A percentile compares a stretch with the other conserved stretches of the same genome.
These are phyloP conservation scores for Phytophthora lateralis DNA, from an alignment of 352 stramenopile genomes.

Conservation along the genomic window DNA sequence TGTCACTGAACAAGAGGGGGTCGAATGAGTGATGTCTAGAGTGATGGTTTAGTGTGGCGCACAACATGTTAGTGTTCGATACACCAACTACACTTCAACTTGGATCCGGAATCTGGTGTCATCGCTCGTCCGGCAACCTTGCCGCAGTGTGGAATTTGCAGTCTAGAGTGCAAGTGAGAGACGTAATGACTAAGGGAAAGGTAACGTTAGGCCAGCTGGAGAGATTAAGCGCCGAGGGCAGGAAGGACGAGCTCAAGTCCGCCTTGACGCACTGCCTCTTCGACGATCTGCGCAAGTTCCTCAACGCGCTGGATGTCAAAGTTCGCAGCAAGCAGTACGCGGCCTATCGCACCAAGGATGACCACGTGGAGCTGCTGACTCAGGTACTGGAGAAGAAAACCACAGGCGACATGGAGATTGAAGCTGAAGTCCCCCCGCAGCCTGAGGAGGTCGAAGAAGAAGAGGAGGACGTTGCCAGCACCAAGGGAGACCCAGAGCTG, in stretches of 20 bases:
- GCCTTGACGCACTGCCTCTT: conserved; percentile 10
- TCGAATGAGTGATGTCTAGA: conserved; percentile 10
- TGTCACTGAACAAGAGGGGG: conserved; percentile 13
- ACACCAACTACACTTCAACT: conserved; percentile 23
- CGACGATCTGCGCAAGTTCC: conserved; percentile 15
- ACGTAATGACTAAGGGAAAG: conserved; percentile 2
- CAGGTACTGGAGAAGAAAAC: conserved; percentile 7
- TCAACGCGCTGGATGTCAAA: conserved; percentile 14
- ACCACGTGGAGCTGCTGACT: conserved; percentile 12
- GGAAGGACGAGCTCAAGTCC: conserved; percentile 3
- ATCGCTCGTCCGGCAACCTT: conserved; percentile 9
- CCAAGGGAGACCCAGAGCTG: not conserved
- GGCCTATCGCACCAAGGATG: conserved; percentile 14
- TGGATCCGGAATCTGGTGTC: conserved; percentile 12
- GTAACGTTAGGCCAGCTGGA: conserved; percentile 13
- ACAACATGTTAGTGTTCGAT: not conserved
- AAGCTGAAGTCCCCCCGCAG: not conserved
- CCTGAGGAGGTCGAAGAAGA: not conserved
- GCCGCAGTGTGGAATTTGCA: conserved; percentile 8
- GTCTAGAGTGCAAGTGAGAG: not conserved
- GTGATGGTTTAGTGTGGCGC: conserved; percentile 22
- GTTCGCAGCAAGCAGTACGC: conserved; percentile 20
- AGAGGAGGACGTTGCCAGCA: not conserved
- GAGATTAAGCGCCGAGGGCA: not conserved
- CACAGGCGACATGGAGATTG: not conserved